Percentiles rank a stretch among this genome's conserved stretches.
Evolutionary conservation across 495 filamentous ascomycete genomes (phyloP).

Genomic region (Penicillium waksmanii): DNA sequence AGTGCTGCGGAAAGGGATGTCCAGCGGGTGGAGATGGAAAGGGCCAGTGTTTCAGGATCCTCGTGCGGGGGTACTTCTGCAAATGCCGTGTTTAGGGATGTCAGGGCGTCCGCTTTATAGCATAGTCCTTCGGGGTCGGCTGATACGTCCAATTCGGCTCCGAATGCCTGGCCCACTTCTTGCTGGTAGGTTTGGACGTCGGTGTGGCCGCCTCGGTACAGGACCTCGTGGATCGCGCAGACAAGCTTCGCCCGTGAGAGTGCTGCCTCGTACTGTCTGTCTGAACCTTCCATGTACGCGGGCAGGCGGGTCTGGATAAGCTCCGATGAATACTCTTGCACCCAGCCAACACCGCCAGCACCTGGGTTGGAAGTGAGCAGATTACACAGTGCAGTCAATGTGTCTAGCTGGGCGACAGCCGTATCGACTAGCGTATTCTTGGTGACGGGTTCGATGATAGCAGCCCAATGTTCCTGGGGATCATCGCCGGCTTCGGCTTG

Average conservation of each 20-base stretch:
- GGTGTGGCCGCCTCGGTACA: constrained; percentile 53
- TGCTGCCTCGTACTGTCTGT: constrained; percentile 52
- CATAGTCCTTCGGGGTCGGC: constrained; percentile 55
- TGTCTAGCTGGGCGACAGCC: constrained; percentile 61
- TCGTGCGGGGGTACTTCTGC: constrained; percentile 38
- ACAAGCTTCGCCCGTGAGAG: constrained; percentile 58
- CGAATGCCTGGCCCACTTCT: constrained; percentile 50
- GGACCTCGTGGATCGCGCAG: constrained; percentile 56
- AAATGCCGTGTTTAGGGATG: constrained; percentile 53
- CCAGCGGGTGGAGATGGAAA: constrained; percentile 47
- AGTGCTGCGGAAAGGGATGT: constrained; percentile 51
- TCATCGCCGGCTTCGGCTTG: constrained; percentile 31
- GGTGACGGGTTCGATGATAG: constrained; percentile 63
- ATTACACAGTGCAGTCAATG: constrained; percentile 60
- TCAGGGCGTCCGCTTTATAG: constrained; percentile 61
- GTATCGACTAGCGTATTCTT: constrained; percentile 67
- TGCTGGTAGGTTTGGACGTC: constrained; percentile 54
- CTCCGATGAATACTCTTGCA: constrained; percentile 56
- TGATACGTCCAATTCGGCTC: constrained; percentile 42
- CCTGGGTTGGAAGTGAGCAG: constrained; percentile 47
- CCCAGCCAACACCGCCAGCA: constrained; percentile 50
- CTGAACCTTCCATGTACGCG: constrained; percentile 47
- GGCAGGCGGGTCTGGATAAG: constrained; percentile 52
- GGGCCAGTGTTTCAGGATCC: constrained; percentile 31
- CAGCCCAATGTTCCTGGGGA: constrained; percentile 61